Conservation (phyloP, 2,329 filamentous ascomycete genomes). For the Blastomyces emzantsi region DNA sequence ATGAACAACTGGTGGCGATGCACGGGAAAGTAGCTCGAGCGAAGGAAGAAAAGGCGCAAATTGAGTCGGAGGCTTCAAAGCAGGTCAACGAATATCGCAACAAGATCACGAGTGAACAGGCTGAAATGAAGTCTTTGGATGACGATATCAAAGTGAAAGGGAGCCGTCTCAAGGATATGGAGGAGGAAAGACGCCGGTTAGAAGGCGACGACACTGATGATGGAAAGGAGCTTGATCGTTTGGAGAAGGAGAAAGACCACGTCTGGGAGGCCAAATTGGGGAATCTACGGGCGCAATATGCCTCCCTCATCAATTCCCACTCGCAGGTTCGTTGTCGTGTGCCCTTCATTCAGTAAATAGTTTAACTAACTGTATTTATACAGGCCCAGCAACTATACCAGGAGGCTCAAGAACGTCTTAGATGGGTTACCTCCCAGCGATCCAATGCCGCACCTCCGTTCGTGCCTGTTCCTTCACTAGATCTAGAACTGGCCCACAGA, state of each 20-base stretch:
- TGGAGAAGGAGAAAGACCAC: constrained; percentile 41
- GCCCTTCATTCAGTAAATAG: not conserved
- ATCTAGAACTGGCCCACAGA: constrained; percentile 34
- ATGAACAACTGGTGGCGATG: constrained; percentile 46
- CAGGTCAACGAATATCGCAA: constrained; percentile 35
- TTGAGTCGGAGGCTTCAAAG: constrained; percentile 34
- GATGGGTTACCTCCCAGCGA: constrained; percentile 35
- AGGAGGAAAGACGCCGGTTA: constrained; percentile 47
- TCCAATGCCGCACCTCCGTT: constrained; percentile 33
- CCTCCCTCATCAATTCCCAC: constrained; percentile 34
- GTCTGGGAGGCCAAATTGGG: constrained; percentile 40
- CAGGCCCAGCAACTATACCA: constrained; percentile 37
- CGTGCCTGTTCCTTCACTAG: constrained; percentile 32
- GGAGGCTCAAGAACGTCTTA: constrained; percentile 38
- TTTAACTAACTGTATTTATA: constrained; percentile 10
- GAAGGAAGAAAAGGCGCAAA: constrained; percentile 34
- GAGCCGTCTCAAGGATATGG: constrained; percentile 51
- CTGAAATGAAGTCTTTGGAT: constrained; percentile 48
- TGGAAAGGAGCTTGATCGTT: constrained; percentile 42
- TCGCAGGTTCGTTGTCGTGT: constrained; percentile 24
- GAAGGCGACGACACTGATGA: constrained; percentile 43
- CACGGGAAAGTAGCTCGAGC: constrained; percentile 40
- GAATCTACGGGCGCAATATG: constrained; percentile 36
- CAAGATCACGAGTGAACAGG: constrained; percentile 39
- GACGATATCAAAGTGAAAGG: constrained; percentile 55